These are phyloP conservation scores for Croton laevigatus DNA, from an alignment of 441 rosid species.

Conservation along the genomic window DNA sequence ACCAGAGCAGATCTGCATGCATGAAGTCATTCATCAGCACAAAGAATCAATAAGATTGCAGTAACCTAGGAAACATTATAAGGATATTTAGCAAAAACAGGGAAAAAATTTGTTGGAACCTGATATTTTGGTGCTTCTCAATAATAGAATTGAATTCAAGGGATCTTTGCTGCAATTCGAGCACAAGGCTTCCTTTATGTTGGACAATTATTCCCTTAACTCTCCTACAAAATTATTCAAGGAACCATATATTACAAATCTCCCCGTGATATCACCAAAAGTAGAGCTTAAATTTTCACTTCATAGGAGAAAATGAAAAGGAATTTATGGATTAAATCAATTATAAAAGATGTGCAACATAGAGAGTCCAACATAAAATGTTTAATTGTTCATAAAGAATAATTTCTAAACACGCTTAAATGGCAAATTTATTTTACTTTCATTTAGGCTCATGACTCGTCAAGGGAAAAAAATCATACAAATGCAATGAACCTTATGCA, in stretches of 20 bases:
- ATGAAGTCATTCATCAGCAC: conserved; percentile 35
- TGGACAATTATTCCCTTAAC: conserved; percentile 61
- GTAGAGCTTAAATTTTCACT: conserved; percentile 1
- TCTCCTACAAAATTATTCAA: conserved; percentile 52
- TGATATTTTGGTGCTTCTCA: conserved; percentile 81
- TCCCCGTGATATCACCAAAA: conserved; percentile 38
- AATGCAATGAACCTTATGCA: background rate
- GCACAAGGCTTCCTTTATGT: conserved; percentile 83
- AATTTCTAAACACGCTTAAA: background rate
- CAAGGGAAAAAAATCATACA: background rate
- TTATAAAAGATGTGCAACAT: background rate
- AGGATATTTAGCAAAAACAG: conserved; percentile 20
- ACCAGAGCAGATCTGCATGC: conserved; percentile 81
- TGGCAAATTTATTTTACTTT: background rate
- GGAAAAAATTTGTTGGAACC: conserved; percentile 38
- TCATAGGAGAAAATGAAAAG: conserved; percentile 7
- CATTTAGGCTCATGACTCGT: background rate
- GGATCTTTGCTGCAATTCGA: conserved; percentile 99
- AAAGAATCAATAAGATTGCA: conserved; percentile 15
- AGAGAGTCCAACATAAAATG: conserved; percentile 1
- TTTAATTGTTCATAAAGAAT: background rate
- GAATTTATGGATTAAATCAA: conserved; percentile 5
- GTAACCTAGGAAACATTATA: conserved; percentile 12
- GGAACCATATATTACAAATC: conserved; percentile 34
- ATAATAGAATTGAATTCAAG: conserved; percentile 89